These are phyloP conservation scores for Yamadazyma blattariae DNA, from an alignment of 1,139 yeast genomes.

Conservation along the genomic window DNA sequence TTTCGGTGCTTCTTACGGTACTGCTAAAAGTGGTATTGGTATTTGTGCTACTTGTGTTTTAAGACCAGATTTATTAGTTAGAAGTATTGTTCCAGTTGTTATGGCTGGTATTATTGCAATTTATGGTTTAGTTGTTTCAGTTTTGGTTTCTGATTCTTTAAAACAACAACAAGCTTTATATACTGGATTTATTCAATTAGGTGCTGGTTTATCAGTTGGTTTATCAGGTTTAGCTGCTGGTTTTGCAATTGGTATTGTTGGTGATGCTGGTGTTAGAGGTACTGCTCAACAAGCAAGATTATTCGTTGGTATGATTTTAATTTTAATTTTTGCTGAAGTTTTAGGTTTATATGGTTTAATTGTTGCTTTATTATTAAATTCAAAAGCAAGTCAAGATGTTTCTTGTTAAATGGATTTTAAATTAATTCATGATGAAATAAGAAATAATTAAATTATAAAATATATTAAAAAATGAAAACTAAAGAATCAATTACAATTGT, in stretches of 20 bases:
- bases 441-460: no score
- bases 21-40: constrained; percentile 99
- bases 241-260: constrained; percentile 97
- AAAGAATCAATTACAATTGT: no score
- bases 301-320: constrained; percentile 91
- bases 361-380: constrained; percentile 94
- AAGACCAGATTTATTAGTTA: constrained; percentile 93
- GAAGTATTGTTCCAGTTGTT: constrained; percentile 91
- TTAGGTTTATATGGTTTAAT: constrained; percentile 95
- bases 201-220: constrained; percentile 98
- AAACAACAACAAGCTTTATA: constrained; percentile 89
- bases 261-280: constrained; percentile 98
- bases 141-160: constrained; percentile 86
- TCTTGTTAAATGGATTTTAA: constrained; percentile 49
- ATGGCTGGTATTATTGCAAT: constrained; percentile 99
- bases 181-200: constrained; percentile 97
- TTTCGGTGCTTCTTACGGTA: constrained; percentile 99
- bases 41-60: constrained; percentile 97
- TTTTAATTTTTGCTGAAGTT: constrained; percentile 97
- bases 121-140: constrained; percentile 96
- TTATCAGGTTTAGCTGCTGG: constrained; percentile 97
- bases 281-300: constrained; percentile 95
- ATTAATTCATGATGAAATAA: no score
- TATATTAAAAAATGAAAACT: no score
- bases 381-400: constrained; percentile 94